Evolutionary conservation across 2,329 filamentous ascomycete genomes (phyloP).

Genomic region (Cladosporium sp.): DNA sequence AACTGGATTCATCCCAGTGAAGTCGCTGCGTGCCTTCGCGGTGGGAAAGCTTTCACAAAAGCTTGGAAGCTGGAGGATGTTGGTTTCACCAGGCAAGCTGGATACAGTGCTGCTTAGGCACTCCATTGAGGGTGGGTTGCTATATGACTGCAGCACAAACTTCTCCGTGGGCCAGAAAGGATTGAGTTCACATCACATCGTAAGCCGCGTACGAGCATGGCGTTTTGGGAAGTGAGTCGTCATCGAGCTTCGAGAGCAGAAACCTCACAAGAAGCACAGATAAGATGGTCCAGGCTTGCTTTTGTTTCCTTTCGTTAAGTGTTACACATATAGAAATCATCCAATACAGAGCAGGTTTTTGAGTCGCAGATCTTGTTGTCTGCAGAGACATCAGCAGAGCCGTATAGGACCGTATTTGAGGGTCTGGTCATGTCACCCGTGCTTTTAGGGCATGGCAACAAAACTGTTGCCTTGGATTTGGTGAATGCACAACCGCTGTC

Average conservation of each 20-base stretch:
- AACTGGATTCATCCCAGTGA: slow-evolving; percentile 22
- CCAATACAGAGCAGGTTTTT: no score
- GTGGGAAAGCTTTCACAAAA: slow-evolving; percentile 9
- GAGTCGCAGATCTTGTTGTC: not conserved
- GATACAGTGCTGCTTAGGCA: not conserved
- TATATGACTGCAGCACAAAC: not conserved
- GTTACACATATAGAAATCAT: no score
- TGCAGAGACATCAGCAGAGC: not conserved
- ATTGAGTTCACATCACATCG: not conserved
- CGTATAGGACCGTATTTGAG: not conserved
- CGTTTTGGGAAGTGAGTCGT: not conserved
- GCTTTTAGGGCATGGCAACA: not conserved
- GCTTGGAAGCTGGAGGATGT: slow-evolving; percentile 12
- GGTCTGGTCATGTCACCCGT: not conserved
- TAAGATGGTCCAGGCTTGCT: not conserved
- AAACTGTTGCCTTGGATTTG: not conserved
- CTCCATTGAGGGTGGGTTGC: not conserved
- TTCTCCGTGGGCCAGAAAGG: not conserved
- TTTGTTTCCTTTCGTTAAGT: not conserved
- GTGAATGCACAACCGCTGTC: not conserved
- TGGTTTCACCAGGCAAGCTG: not conserved
- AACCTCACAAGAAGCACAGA: not conserved
- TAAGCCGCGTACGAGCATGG: not conserved
- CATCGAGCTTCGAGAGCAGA: not conserved
- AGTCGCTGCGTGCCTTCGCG: slow-evolving; percentile 12